Percentiles rank a stretch among this genome's conserved stretches.
These are phyloP conservation scores for Allium fistulosum DNA, from an alignment of 106 monocot species.

Conservation along the genomic window DNA sequence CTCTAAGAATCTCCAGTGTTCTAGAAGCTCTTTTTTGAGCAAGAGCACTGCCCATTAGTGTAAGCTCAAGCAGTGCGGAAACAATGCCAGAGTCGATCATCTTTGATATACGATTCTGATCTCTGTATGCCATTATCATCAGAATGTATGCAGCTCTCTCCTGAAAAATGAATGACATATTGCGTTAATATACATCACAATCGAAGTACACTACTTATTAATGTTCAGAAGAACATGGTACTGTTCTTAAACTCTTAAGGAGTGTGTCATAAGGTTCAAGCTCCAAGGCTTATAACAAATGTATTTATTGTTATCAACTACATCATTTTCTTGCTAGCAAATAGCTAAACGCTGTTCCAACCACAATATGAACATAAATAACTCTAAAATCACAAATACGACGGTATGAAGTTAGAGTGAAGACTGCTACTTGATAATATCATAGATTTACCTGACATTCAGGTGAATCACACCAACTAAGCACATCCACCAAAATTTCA, in stretches of 20 bases:
- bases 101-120: constrained; percentile 18
- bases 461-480: constrained; percentile 65
- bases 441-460: constrained; percentile 41
- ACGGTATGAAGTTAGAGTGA: no score
- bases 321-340: no score
- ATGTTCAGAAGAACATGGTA: no score
- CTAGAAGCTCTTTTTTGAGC: constrained; percentile 83
- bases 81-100: constrained; percentile 66
- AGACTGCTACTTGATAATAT: background rate
- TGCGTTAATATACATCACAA: no score
- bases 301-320: no score
- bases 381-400: no score
- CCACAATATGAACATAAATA: no score
- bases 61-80: constrained; percentile 66
- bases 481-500: constrained; percentile 52
- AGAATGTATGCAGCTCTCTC: constrained; percentile 69
- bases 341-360: no score
- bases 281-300: no score
- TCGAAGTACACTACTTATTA: no score
- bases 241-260: no score
- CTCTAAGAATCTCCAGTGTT: constrained; percentile 47
- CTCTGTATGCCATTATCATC: constrained; percentile 72
- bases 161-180: background rate
- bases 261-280: no score
- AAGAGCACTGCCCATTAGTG: constrained; percentile 58